Percentiles rank a stretch among this genome's conserved stretches.
Evolutionary conservation across 129 eudicot genomes (phyloP).

Genomic region (Helichrysum umbraculigerum): DNA sequence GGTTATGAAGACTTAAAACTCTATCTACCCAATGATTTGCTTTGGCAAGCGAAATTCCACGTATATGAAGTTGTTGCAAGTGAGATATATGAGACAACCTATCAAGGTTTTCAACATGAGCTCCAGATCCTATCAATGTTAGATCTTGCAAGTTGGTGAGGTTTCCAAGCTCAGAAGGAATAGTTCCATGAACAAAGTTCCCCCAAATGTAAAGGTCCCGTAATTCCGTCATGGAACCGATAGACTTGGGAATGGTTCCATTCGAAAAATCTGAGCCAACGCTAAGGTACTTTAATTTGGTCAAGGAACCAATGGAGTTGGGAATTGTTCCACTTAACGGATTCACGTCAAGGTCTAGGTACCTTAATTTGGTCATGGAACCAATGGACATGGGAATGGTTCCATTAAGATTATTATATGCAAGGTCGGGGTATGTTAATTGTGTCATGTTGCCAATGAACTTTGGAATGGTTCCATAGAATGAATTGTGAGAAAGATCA

Average conservation of each 20-base stretch:
- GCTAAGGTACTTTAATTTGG: not conserved
- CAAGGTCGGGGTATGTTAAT: slow-evolving; percentile 20
- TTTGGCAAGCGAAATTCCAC: not conserved
- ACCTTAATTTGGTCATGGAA: slow-evolving; percentile 17
- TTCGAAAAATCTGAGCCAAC: too few species aligned
- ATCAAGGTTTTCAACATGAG: not conserved
- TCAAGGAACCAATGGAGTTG: not conserved
- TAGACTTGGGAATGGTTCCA: too few species aligned
- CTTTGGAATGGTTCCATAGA: not conserved
- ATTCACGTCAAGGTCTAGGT: slow-evolving; percentile 15
- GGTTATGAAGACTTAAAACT: not conserved
- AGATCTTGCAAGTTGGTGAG: not conserved
- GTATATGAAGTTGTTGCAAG: slow-evolving; percentile 1
- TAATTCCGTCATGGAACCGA: too few species aligned
- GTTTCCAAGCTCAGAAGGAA: slow-evolving; percentile 5
- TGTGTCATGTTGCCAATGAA: slow-evolving; percentile 17
- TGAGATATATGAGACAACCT: slow-evolving; percentile 25
- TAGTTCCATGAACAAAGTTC: not conserved
- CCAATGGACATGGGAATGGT: slow-evolving; percentile 24
- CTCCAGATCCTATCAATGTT: not conserved
- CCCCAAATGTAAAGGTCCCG: not conserved
- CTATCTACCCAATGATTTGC: slow-evolving; percentile 20
- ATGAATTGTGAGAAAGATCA: not conserved
- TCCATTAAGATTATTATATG: not conserved
- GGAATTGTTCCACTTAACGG: not conserved